A percentile compares a stretch with the other conserved stretches of the same genome.
These are phyloP conservation scores for Psophocarpus tetragonolobus DNA, from an alignment of 306 rosid species.

Conservation along the genomic window DNA sequence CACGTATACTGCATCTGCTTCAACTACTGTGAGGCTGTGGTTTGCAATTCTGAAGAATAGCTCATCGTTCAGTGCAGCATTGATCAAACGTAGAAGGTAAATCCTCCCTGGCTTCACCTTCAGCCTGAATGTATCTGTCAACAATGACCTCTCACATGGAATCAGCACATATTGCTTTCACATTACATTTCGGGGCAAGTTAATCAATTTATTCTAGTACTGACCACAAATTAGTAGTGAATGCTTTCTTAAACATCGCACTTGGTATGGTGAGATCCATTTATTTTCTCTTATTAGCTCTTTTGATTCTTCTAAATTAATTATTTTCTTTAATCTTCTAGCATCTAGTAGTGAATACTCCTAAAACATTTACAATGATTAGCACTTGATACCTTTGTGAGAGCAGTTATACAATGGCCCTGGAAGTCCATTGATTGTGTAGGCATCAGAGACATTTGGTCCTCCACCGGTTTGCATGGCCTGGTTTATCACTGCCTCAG, in stretches of 20 bases:
- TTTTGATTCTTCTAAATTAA: neutral
- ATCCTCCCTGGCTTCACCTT: slow-evolving; percentile 59
- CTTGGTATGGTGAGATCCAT: neutral
- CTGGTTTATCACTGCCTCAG: slow-evolving; percentile 65
- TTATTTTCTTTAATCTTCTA: neutral
- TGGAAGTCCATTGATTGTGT: slow-evolving; percentile 73
- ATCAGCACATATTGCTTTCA: neutral
- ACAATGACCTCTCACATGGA: neutral
- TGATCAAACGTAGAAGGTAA: slow-evolving; percentile 65
- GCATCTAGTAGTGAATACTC: neutral
- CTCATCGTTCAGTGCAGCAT: slow-evolving; percentile 68
- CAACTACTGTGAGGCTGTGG: slow-evolving; percentile 64
- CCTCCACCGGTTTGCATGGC: slow-evolving; percentile 72
- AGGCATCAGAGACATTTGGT: slow-evolving; percentile 84
- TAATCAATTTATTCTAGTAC: neutral
- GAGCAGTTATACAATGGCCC: slow-evolving; percentile 75
- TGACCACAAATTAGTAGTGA: neutral
- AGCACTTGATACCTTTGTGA: slow-evolving; percentile 53
- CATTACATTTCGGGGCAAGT: neutral
- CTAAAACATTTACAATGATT: neutral
- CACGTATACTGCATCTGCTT: slow-evolving; percentile 65
- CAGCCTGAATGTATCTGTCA: slow-evolving; percentile 60
- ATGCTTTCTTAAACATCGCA: neutral
- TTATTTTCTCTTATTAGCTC: neutral
- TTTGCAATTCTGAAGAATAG: slow-evolving; percentile 75